These are phyloP conservation scores for Piedraia hortae DNA, from an alignment of 2,329 filamentous ascomycete genomes.

Conservation along the genomic window DNA sequence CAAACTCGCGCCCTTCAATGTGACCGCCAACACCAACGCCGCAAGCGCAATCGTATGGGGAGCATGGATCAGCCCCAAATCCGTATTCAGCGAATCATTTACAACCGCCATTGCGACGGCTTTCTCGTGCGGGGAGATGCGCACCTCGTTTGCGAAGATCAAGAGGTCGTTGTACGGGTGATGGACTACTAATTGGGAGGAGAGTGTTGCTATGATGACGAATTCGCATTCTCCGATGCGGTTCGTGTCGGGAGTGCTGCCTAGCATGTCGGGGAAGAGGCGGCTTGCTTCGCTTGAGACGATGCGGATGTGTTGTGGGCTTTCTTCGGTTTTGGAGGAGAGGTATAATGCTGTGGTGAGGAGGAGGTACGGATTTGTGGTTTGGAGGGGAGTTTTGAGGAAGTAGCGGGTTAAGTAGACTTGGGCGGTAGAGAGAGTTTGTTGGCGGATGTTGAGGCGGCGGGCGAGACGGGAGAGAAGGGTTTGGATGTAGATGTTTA, in stretches of 20 bases:
- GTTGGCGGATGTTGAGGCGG: slow-evolving; percentile 61
- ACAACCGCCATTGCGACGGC: slow-evolving; percentile 56
- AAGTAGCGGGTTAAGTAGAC: slow-evolving; percentile 91
- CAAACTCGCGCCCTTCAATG: too few relatives aligned
- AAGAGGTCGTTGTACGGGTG: slow-evolving; percentile 67
- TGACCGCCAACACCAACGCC: slow-evolving; percentile 58
- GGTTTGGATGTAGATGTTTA: slow-evolving; percentile 80
- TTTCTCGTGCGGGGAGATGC: slow-evolving; percentile 49
- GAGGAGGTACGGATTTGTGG: slow-evolving; percentile 79
- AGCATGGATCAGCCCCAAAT: slow-evolving; percentile 59
- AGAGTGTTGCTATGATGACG: slow-evolving; percentile 71
- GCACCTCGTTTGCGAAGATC: slow-evolving; percentile 40
- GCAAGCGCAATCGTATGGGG: slow-evolving; percentile 78
- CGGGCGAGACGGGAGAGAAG: slow-evolving; percentile 64
- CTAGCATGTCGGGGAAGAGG: slow-evolving; percentile 59
- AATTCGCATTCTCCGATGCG: slow-evolving; percentile 88
- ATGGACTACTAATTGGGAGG: slow-evolving; percentile 66
- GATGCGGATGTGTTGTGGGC: slow-evolving; percentile 79
- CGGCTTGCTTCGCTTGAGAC: slow-evolving; percentile 66
- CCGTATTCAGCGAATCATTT: slow-evolving; percentile 81
- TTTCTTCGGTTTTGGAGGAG: slow-evolving; percentile 95
- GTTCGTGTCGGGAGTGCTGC: slow-evolving; percentile 47
- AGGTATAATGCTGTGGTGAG: slow-evolving; percentile 84
- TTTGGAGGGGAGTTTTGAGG: slow-evolving; percentile 63
- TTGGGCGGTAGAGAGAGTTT: slow-evolving; percentile 79